Base-by-base conservation (phyloP, 2,329 filamentous ascomycete species). In the Mycosphaerella arachidis region DNA sequence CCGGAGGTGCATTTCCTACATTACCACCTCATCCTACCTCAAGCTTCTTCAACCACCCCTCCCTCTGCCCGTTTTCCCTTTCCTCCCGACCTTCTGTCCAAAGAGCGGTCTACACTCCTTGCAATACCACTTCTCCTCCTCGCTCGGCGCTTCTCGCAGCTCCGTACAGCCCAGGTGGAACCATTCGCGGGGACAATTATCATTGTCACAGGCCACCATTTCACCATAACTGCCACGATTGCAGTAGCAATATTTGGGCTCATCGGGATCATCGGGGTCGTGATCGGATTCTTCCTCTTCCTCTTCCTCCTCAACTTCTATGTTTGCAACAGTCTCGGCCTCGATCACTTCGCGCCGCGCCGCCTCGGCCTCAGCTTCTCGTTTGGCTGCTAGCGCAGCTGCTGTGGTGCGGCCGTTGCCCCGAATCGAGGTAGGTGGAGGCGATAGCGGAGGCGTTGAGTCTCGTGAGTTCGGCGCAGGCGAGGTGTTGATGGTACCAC, bases 151-250 rank as follows among this genome's bases (percentile, higher is more conserved):
- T 66, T 82, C 81, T 48, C 80, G 83, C 67, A 88, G 75, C 20
- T 84, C 82, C 55, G 86, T 84, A 67, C 85, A 88, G 45, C 80
- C 82, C 72, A 86, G 80, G 76, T 88, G 85, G 72, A 88, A 88
- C 85, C 85, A 88, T 70, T 88, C 84, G 63, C 83, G 81, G 12
- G 82, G 80, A 73, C 85, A 88, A 58, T 79, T 77, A 40, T 85
- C 83, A 69, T 87, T 87, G 71, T 88, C 85, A 68, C 85, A 88
- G 12, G 84, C 85, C 45, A 88, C 82, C 85, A 88, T 88, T 68
- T 86, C 83, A 18, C 85, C 85, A 68, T 86, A 86, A 63, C 81
- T 84, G 40, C 86, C 84, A 63, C 83, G 82, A 53, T 84, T 84
- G 69, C 85, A 88, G 65, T 85, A 86, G 73, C 85, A 88, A 70